These are phyloP conservation scores for Penicillium salamii DNA, from an alignment of 495 filamentous ascomycete species.

Conservation along the genomic window DNA sequence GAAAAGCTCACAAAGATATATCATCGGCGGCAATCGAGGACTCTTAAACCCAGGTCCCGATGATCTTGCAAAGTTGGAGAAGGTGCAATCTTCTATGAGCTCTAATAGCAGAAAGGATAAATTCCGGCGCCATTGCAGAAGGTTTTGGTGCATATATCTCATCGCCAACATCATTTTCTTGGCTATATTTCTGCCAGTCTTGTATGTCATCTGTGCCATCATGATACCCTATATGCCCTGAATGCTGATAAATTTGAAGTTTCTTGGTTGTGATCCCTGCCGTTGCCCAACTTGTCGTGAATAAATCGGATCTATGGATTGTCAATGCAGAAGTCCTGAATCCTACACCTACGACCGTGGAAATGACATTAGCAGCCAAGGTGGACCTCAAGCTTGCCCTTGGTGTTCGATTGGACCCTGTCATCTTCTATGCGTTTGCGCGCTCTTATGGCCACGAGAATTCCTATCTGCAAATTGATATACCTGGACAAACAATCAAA, in stretches of 20 bases:
- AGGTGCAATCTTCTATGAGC: constrained; percentile 13
- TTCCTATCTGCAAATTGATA: constrained; percentile 23
- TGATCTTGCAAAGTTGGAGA: constrained; percentile 13
- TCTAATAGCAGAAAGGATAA: constrained; percentile 16
- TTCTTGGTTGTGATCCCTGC: constrained; percentile 42
- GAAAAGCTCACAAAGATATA: not conserved
- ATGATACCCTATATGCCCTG: not conserved
- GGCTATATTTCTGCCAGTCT: constrained; percentile 36
- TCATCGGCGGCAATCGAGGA: constrained; percentile 6
- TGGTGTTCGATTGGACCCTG: constrained; percentile 32
- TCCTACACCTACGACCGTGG: constrained; percentile 30
- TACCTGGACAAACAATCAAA: constrained; percentile 25
- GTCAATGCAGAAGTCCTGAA: constrained; percentile 28
- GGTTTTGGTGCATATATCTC: constrained; percentile 40
- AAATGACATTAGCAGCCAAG: constrained; percentile 29
- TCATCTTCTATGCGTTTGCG: constrained; percentile 29
- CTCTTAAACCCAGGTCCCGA: not conserved
- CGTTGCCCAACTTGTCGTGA: constrained; percentile 39
- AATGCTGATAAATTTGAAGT: constrained; percentile 16
- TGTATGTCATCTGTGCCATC: constrained; percentile 19
- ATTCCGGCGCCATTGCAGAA: constrained; percentile 30
- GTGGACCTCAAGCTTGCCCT: constrained; percentile 32
- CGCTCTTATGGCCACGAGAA: constrained; percentile 21
- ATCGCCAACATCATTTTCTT: constrained; percentile 37
- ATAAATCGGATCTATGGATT: constrained; percentile 33